Percentiles rank a stretch among this genome's conserved stretches.
phyloP scores from a whole-genome alignment of 768 basidiomycete genomes.

The Hortiboletus flavorubellus region DNA sequence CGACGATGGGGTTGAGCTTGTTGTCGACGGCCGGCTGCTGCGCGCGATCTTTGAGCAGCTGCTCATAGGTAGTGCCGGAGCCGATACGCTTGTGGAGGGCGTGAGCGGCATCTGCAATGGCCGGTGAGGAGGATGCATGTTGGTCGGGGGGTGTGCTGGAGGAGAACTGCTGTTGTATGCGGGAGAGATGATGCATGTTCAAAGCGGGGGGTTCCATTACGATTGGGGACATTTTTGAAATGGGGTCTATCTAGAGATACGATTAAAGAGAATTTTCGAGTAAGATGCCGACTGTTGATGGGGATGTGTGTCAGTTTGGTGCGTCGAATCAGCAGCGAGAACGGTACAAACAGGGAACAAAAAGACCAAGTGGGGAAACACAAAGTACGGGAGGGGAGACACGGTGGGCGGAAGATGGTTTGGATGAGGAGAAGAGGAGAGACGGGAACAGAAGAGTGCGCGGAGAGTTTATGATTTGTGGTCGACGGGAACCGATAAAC shows the following conservation, averaged over 20 bases:
- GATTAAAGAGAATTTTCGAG: conserved; percentile 27
- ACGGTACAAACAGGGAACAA: not conserved
- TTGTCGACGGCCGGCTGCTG: conserved; percentile 19
- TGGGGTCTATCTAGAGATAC: conserved; percentile 30
- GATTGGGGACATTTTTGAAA: conserved; percentile 51
- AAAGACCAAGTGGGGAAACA: not conserved
- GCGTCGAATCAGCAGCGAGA: not conserved
- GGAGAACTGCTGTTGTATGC: conserved; percentile 47
- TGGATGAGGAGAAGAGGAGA: conserved; percentile 26
- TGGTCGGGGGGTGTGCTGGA: conserved; percentile 32
- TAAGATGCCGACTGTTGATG: conserved; percentile 18
- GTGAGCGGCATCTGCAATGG: conserved; percentile 16
- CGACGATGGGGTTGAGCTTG: conserved; percentile 8
- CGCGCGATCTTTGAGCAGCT: conserved; percentile 31
- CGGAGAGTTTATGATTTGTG: conserved; percentile 36
- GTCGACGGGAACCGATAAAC: conserved; percentile 38
- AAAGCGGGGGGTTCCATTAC: conserved; percentile 53
- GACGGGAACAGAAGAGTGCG: conserved; percentile 24
- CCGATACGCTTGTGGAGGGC: conserved; percentile 30
- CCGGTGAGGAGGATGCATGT: conserved; percentile 17
- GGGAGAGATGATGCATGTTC: conserved; percentile 50
- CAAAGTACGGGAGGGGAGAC: not conserved
- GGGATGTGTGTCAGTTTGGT: conserved; percentile 8
- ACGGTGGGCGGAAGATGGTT: conserved; percentile 1
- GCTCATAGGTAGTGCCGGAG: conserved; percentile 29